Evolutionary conservation across 1,139 yeast genomes (phyloP).

Genomic region (Pneumocystis sp.): DNA sequence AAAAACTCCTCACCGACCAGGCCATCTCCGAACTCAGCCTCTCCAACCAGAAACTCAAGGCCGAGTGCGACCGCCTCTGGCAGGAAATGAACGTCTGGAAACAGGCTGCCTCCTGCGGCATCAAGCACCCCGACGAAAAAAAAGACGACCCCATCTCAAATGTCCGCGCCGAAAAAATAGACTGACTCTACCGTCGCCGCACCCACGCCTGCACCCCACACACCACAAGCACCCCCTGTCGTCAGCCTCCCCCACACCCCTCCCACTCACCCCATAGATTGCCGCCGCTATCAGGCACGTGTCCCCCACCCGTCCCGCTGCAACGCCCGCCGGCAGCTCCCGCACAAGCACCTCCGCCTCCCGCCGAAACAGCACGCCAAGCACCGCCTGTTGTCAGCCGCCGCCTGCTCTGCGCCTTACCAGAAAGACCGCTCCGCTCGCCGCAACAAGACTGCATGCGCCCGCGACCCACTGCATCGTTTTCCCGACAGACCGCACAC

Average conservation of each 20-base stretch:
- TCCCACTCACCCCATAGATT: not conserved
- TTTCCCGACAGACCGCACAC: no score
- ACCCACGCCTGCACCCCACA: not conserved
- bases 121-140: not conserved
- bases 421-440: not conserved
- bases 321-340: not conserved
- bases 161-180: not conserved
- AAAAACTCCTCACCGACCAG: conserved; percentile 80
- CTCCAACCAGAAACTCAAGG: conserved; percentile 63
- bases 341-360: not conserved
- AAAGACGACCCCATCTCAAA: not conserved
- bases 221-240: not conserved
- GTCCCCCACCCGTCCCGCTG: not conserved
- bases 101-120: conserved; percentile 20
- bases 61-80: conserved; percentile 79
- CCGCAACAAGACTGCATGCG: no score
- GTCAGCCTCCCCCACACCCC: not conserved
- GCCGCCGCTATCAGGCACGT: not conserved
- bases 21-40: conserved; percentile 67
- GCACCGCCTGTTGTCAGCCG: not conserved
- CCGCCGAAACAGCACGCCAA: not conserved
- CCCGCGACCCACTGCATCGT: no score
- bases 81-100: conserved; percentile 80
- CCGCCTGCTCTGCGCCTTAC: no score
- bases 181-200: not conserved